Base-by-base conservation (phyloP, 2,329 filamentous ascomycete species). In the Calonectria pseudoreteaudii region DNA sequence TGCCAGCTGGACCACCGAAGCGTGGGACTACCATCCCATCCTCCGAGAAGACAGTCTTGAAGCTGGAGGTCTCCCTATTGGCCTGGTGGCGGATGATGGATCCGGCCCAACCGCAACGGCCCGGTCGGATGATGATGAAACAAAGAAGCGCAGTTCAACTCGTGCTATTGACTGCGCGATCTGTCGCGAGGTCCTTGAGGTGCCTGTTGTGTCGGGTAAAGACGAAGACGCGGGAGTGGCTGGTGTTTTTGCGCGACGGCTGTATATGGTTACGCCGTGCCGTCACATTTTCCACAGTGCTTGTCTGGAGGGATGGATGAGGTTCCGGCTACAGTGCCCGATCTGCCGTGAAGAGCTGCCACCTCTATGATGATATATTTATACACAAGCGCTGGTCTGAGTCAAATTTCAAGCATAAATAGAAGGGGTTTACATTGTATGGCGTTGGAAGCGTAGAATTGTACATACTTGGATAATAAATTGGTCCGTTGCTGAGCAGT, bases 201-300 rank as follows among this genome's bases (percentile, higher is more conserved):
- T 98, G 2, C 95, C 95, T 0, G 93, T 98, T 28, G 86, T 98
- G 38, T 89, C 89, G 66, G 88, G 90, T 1, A 90, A 89, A 13
- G 88, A 88, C 50, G 88, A 89, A 53, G 89, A 90, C 13, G 84
- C 84, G 0, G 90, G 91, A 38, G 89, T 92, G 72, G 87, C 91
- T 0, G 93, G 93, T 36, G 91, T 98, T 70, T 88, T 98, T 78
- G 94, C 94, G 38, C 89, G 96, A 74, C 91, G 96, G 65, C 89
- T 91, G 79, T 98, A 98, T 85, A 99, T 99, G 97, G 95, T 98
- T 28, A 99, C 97, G 71, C 97, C 97, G 62, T 99, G 97, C 84
- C 89, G 96, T 70, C 97, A 99, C 86, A 95, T 98, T 64, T 99
- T 99, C 83, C 97, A 99, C 83, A 97, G 93, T 71, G 88, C 90